phyloP scores from a whole-genome alignment of 208 protist species.

The Leishmania lainsoni region DNA sequence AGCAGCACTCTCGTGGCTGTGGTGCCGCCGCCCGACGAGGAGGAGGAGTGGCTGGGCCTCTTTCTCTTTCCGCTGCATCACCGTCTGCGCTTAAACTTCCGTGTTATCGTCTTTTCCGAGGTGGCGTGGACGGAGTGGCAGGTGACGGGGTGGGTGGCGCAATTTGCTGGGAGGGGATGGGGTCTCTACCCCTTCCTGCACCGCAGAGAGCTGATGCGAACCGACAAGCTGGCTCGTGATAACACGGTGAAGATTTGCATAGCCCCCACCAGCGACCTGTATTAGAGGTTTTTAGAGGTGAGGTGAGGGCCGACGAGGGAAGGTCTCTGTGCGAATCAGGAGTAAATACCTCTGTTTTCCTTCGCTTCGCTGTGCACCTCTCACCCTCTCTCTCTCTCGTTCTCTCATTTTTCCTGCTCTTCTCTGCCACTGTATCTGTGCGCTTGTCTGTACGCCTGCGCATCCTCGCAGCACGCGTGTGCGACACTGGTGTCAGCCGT shows the following conservation, averaged over 20 bases:
- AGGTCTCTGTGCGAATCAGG: background rate
- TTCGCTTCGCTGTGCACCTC: background rate
- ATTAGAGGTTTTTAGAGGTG: constrained; percentile 27
- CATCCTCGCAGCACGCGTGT: background rate
- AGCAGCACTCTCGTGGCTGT: background rate
- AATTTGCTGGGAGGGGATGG: constrained; percentile 69
- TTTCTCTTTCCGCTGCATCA: constrained; percentile 70
- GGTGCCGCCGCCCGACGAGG: constrained; percentile 8
- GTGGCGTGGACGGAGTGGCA: constrained; percentile 72
- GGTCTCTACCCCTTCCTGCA: constrained; percentile 68
- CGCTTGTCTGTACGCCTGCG: background rate
- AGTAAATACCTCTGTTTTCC: background rate
- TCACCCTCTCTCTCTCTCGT: background rate
- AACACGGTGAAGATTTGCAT: constrained; percentile 79
- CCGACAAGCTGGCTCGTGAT: constrained; percentile 62
- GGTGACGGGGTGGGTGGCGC: constrained; percentile 54
- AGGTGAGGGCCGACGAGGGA: background rate
- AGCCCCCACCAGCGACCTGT: constrained; percentile 65
- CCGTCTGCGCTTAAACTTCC: constrained; percentile 66
- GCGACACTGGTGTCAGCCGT: background rate
- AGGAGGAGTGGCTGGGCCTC: constrained; percentile 63
- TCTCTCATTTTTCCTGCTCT: background rate
- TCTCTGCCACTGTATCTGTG: background rate
- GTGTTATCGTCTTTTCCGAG: constrained; percentile 72
- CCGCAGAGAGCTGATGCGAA: constrained; percentile 67